Conservation (phyloP, 2,329 filamentous ascomycete genomes). For the Colletotrichum chlorophyti region DNA sequence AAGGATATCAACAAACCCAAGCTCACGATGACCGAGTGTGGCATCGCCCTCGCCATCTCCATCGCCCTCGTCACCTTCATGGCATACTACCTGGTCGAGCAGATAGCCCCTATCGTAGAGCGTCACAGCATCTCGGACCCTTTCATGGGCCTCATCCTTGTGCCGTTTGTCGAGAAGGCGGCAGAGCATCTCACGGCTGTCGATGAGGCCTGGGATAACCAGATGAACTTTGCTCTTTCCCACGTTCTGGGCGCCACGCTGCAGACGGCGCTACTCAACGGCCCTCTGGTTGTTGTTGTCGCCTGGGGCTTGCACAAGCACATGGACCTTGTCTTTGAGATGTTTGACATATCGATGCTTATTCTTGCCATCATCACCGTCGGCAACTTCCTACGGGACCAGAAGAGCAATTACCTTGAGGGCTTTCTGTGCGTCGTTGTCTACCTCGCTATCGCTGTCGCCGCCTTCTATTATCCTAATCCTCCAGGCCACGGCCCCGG, state of each 20-base stretch:
- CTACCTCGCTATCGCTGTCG: constrained; percentile 66
- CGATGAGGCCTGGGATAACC: constrained; percentile 83
- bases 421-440: constrained; percentile 79
- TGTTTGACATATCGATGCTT: constrained; percentile 84
- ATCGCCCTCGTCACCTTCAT: constrained; percentile 76
- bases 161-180: constrained; percentile 84
- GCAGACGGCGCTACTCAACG: constrained; percentile 89
- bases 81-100: constrained; percentile 74
- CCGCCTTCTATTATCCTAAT: constrained; percentile 63
- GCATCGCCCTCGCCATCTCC: constrained; percentile 69
- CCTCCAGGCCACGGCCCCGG: constrained; percentile 30
- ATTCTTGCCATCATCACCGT: constrained; percentile 86
- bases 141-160: constrained; percentile 74
- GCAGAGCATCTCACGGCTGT: constrained; percentile 85
- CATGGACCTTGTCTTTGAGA: constrained; percentile 85
- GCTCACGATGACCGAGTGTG: constrained; percentile 76
- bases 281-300: constrained; percentile 81
- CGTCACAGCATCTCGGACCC: constrained; percentile 54
- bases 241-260: constrained; percentile 88
- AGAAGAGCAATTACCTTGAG: constrained; percentile 91
- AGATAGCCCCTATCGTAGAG: constrained; percentile 69
- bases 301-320: constrained; percentile 76
- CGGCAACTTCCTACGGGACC: constrained; percentile 85
- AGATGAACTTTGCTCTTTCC: constrained; percentile 84
- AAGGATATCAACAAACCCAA: constrained; percentile 68